Base-by-base conservation (phyloP, 768 basidiomycete genomes). In the Tulasnella sp. region DNA sequence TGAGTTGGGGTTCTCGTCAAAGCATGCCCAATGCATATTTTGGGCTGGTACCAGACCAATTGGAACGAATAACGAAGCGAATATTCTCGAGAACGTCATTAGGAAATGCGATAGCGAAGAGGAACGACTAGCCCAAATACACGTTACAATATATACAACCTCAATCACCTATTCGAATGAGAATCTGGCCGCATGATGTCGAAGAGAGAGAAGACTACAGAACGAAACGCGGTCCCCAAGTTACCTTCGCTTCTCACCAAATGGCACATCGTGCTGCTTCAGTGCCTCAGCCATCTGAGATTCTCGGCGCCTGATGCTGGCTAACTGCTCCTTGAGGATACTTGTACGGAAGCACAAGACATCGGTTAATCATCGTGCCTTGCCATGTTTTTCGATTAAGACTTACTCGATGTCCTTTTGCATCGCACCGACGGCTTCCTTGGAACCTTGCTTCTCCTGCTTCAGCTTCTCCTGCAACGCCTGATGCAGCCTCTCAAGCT, bases 381-480 rank as follows among this genome's bases (percentile, higher is more conserved):
- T n/a, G n/a, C 26, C 52, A 59, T n/a, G 16, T 19, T 22, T 9
- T 26, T 29, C 11, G 22, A 59, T 2, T 29, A 17, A 12, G 26
- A 81, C 83, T 59, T 71, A 91, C 92, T 85, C 90, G 75, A 92
- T 80, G 76, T 86, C 87, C 69, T 79, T 87, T 80, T 92, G 89
- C 72, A 94, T 81, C 80, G 94, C 91, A 12, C 79, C 76, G 0
- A 90, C 82, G 26, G 92, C 82, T 80, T 98, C 96, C 81, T 98
- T 99, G 59, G 89, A 87, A 3, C 96, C 97, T 77, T 98, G 95
- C 73, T 92, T 83, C 82, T 96, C 95, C 70, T 93, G 84, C 84
- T 98, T 98, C 75, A 94, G 88, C 78, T 88, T 89, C 83, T 98
- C 95, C 77, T 94, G 93, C 0, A 92, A 92, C 0, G 88, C 87